Evolutionary conservation across 1,139 yeast species (phyloP).

Genomic region (Blastobotrys apis): DNA sequence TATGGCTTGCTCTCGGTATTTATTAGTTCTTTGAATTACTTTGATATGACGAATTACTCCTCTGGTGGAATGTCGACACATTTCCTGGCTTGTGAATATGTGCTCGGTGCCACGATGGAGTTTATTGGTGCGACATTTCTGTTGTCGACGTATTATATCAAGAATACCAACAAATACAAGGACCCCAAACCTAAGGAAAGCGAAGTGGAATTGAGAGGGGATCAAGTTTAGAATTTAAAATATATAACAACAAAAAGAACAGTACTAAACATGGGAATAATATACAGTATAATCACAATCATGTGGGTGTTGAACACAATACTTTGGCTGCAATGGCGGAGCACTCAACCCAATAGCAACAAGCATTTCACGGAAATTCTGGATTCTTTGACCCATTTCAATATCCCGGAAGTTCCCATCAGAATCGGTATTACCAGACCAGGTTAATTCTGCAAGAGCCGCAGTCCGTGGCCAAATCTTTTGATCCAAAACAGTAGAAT

Average conservation of each 20-base stretch:
- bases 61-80: conserved; percentile 16
- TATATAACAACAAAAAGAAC: too few species aligned
- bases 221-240: neutral
- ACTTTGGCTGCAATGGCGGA: conserved; percentile 19
- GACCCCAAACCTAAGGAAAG: too few species aligned
- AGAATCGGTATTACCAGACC: conserved; percentile 43
- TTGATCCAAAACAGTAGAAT: conserved; percentile 37
- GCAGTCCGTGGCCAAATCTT: conserved; percentile 47
- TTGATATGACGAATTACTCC: conserved; percentile 19
- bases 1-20: neutral
- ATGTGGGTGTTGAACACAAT: conserved; percentile 42
- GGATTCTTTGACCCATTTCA: conserved; percentile 38
- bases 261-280: conserved; percentile 4
- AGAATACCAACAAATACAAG: conserved; percentile 8
- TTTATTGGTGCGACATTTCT: conserved; percentile 13
- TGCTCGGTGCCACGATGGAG: conserved; percentile 24
- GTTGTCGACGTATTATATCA: conserved; percentile 7
- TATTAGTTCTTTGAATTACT: conserved; percentile 17
- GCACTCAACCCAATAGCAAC: conserved; percentile 22
- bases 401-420: conserved; percentile 34
- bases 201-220: too few species aligned
- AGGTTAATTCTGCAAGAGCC: conserved; percentile 44
- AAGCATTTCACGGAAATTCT: conserved; percentile 42
- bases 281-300: conserved; percentile 33
- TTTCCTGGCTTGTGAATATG: conserved; percentile 21